Percentiles rank a stretch among this genome's conserved stretches.
These are phyloP conservation scores for Powellomyces hirtus DNA, from an alignment of 192 early-diverging fungal genomes.

Conservation along the genomic window DNA sequence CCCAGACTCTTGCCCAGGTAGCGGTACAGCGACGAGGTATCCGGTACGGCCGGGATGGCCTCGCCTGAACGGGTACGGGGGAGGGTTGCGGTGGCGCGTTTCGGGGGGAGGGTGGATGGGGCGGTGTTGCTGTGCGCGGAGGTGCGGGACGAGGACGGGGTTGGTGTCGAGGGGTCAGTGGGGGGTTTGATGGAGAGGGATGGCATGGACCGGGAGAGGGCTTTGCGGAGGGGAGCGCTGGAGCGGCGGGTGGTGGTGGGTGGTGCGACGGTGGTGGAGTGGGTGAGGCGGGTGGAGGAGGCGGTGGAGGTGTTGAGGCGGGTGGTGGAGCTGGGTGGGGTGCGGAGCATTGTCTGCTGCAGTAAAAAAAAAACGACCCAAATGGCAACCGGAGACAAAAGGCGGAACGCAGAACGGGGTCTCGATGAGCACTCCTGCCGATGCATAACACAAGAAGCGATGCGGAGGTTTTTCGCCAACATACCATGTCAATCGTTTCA, in stretches of 20 bases:
- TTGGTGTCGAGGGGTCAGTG: too few relatives aligned
- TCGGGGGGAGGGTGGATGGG: not conserved
- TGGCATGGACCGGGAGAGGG: slow-evolving; percentile 32
- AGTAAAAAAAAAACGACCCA: too few relatives aligned
- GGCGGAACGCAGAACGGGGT: too few relatives aligned
- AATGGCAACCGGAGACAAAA: too few relatives aligned
- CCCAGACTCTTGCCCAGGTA: slow-evolving; percentile 30
- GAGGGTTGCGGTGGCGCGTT: not conserved
- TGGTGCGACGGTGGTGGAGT: not conserved
- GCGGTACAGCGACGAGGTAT: slow-evolving; percentile 19
- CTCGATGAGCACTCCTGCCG: too few relatives aligned
- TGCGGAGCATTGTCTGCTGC: too few relatives aligned
- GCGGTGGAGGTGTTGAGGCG: not conserved
- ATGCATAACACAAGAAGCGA: too few relatives aligned
- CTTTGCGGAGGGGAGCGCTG: slow-evolving; percentile 12
- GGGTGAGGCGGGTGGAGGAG: not conserved
- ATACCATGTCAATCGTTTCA: too few relatives aligned
- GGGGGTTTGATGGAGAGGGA: too few relatives aligned
- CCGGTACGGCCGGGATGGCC: too few relatives aligned
- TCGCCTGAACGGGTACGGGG: slow-evolving; percentile 7
- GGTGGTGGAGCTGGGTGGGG: not conserved
- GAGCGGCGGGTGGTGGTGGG: not conserved
- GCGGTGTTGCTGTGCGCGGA: too few relatives aligned
- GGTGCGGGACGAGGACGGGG: not conserved
- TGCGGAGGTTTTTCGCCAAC: too few relatives aligned